phyloP scores from a whole-genome alignment of 2,329 filamentous ascomycete genomes.

The Emmonsia crescens region DNA sequence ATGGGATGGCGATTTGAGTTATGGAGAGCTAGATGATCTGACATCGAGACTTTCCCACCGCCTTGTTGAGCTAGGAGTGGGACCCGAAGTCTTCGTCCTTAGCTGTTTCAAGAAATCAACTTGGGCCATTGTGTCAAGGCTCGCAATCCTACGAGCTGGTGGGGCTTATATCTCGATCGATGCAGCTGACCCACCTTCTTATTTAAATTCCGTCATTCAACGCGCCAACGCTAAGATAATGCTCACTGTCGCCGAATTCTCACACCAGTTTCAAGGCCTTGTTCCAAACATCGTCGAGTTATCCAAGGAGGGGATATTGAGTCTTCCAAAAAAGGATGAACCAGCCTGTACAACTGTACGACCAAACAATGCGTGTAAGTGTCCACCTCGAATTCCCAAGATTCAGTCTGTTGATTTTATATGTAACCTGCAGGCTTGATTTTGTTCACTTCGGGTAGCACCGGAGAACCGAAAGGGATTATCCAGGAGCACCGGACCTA shows the following conservation, averaged over 20 bases:
- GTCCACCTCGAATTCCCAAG: neutral
- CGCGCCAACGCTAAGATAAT: neutral
- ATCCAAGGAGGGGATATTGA: conserved; percentile 3
- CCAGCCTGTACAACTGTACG: conserved; percentile 1
- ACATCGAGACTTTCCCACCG: conserved; percentile 2
- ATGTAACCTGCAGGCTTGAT: conserved; percentile 4
- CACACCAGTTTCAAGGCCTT: neutral
- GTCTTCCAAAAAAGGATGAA: neutral
- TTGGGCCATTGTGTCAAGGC: conserved; percentile 5
- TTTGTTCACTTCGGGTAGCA: conserved; percentile 5
- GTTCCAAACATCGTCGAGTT: conserved; percentile 1
- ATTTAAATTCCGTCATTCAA: neutral
- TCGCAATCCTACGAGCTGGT: conserved; percentile 1
- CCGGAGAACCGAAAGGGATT: conserved; percentile 4
- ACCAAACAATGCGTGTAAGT: conserved; percentile 2
- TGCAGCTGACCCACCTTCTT: conserved; percentile 2
- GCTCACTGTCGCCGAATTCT: conserved; percentile 2
- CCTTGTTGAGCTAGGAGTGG: conserved; percentile 1
- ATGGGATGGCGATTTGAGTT: conserved; percentile 4
- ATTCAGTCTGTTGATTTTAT: neutral
- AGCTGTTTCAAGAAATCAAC: conserved; percentile 10
- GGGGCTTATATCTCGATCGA: conserved; percentile 2
- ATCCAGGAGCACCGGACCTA: conserved; percentile 5
- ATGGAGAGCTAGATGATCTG: conserved; percentile 3
- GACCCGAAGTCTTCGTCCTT: conserved; percentile 2